Evolutionary conservation across 768 basidiomycete species (phyloP), one percentile per base, ranked within the genome.

Genomic region (Podaxis sp.): DNA sequence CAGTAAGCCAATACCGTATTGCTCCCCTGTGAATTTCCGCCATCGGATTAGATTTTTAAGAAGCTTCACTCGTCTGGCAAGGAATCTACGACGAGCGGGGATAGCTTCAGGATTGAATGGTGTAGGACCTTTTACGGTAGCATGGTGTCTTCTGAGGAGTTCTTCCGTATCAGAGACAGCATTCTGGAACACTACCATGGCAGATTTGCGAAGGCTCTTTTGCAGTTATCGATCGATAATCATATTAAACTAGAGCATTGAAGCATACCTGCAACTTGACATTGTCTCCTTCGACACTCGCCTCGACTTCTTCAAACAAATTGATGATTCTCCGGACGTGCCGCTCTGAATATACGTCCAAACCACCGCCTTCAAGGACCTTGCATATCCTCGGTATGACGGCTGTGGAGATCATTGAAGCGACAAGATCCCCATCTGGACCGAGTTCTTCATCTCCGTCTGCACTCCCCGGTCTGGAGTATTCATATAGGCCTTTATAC

Each of bases 331-430:
- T 76, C 36, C 83, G 78, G 2, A 88, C 77, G 67, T 89, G 82
- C 36, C 66, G 73, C 35, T 78, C 76, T 2, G 93, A 95, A 71
- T 92, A 94, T 1, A 90, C 86, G 70, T 97, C 90, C 57, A 95
- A 76, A 4, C 82, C 89, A 25, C 95, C 94, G n/a, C 79, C 80
- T 59, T 88, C 85, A n/a, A 97, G 69, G 23, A 91, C 68, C 65
- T 85, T 90, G 68, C 81, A 83, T 7, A 97, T 68, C 51, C 87
- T 78, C 7, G 95, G 93, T 38, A 90, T 84, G 46, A 95, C 77
- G 0, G 87, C 86, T 0, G 90, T 91, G n/a, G 90, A 86, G 16
- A 95, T 82, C 87, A 95, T 93, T 0, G 90, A 86, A 11, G 91
- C 85, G 36, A 94, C 89, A 23, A 97, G 77, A 68, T 97, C 94